Evolutionary conservation across 345 rosid genomes (phyloP), one percentile per base, ranked within the genome.

Genomic region (Arabis hirsuta): DNA sequence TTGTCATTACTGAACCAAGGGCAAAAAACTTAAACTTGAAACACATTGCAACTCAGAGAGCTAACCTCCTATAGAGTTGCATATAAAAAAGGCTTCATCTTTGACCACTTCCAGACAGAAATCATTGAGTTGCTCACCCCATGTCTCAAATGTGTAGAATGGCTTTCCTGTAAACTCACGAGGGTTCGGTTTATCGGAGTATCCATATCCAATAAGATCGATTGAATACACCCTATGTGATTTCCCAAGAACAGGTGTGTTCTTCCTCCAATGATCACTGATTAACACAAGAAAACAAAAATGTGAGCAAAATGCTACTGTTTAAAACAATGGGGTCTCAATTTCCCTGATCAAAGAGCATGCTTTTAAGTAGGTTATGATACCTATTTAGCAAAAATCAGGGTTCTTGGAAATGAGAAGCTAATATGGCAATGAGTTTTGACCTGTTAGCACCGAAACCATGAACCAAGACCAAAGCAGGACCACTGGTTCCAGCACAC

Each of bases 361-460:
- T 6, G 58, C 16, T 42, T 5, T 5, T 0, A 29, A 48, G 57
- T 54, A 14, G 38, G 16, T 58, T 80, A 47, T 66, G 67, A 81
- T 82, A 86, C 90, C 90, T 80, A 89, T 56, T 56, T 2, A 78
- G 78, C 63, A 82, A 73, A 73, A 32, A 69, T 16, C 19, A 69
- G 77, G 74, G 64, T 84, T 82, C 53, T 81, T 80, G 82, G 69
- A 78, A 85, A 83, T 62, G 84, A 82, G 81, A 82, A 85, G 81
- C 83, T 74, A 83, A 80, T 3, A 78, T 81, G 76, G 73, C 78
- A 84, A 77, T 72, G 79, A 76, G 78, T 82, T 79, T 22, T 47
- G 83, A 77, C 98, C 97, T 94, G 96, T 90, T 90, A 75, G 98
- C 95, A 83, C 98, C 97, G 73, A 90, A 94, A 51, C 97, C 96